Conservation (phyloP, 345 rosid genomes). For the Eucalyptus decipiens region DNA sequence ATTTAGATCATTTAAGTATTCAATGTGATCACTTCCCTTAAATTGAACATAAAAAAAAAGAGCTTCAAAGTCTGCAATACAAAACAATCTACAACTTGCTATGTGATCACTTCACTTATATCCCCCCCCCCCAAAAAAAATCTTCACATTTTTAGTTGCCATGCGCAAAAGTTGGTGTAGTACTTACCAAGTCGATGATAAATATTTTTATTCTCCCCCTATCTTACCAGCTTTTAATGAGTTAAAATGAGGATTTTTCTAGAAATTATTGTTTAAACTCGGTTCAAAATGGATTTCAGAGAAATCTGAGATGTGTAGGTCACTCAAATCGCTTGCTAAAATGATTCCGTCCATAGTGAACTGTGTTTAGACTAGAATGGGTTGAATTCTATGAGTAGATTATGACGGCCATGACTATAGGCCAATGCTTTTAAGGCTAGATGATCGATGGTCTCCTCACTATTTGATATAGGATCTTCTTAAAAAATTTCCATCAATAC, state of each 20-base stretch:
- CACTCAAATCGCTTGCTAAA: background rate
- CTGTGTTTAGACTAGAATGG: background rate
- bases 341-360: background rate
- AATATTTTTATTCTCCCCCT: too few relatives aligned
- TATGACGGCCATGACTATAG: background rate
- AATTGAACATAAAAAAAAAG: background rate
- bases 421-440: background rate
- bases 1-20: too few relatives aligned
- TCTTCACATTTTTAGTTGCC: rapidly evolving
- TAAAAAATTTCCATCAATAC: background rate
- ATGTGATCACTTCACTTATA: too few relatives aligned
- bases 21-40: background rate
- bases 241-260: too few relatives aligned
- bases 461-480: background rate
- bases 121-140: too few relatives aligned
- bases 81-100: background rate
- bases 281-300: too few relatives aligned
- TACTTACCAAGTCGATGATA: too few relatives aligned
- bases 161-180: too few relatives aligned
- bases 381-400: background rate
- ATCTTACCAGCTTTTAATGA: too few relatives aligned
- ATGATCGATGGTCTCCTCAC: background rate
- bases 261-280: too few relatives aligned
- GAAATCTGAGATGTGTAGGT: too few relatives aligned
- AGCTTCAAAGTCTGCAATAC: background rate